These are phyloP conservation scores for Fusarium ambrosium DNA, from an alignment of 2,329 filamentous ascomycete genomes.

Conservation along the genomic window DNA sequence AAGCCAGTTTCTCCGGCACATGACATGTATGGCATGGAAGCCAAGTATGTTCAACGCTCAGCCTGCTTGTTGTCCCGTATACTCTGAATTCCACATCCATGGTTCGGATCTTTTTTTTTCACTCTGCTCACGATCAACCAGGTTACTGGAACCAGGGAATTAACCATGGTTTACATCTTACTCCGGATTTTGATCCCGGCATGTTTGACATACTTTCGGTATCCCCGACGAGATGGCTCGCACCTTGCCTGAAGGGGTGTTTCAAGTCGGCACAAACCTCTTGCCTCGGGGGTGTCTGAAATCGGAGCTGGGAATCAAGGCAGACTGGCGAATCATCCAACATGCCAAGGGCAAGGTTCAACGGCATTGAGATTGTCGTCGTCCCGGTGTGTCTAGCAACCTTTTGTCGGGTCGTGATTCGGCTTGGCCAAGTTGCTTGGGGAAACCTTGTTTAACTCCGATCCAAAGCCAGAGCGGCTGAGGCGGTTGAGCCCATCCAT, in stretches of 20 bases:
- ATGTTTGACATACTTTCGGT: neutral
- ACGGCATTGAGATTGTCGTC: slow-evolving; percentile 4
- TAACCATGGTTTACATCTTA: neutral
- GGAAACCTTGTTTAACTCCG: slow-evolving; percentile 4
- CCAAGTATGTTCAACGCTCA: neutral
- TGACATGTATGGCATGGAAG: neutral
- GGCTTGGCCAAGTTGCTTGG: neutral
- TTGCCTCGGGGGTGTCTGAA: neutral
- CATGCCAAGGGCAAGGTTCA: slow-evolving; percentile 1
- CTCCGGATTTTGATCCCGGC: neutral
- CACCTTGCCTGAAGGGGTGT: slow-evolving; percentile 1
- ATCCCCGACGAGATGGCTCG: slow-evolving; percentile 2
- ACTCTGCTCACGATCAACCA: neutral
- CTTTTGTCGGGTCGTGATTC: neutral
- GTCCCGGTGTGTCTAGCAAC: neutral
- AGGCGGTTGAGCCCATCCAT: slow-evolving; percentile 12
- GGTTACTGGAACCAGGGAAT: neutral
- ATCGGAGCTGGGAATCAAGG: neutral
- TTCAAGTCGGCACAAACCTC: neutral
- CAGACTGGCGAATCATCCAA: neutral
- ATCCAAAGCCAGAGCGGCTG: slow-evolving; percentile 4
- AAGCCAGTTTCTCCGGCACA: neutral
- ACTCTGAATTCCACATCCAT: neutral
- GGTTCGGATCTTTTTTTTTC: neutral
- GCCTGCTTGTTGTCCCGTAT: neutral